Conservation (phyloP, 2,329 filamentous ascomycete species). For the Rutstroemia sp. region DNA sequence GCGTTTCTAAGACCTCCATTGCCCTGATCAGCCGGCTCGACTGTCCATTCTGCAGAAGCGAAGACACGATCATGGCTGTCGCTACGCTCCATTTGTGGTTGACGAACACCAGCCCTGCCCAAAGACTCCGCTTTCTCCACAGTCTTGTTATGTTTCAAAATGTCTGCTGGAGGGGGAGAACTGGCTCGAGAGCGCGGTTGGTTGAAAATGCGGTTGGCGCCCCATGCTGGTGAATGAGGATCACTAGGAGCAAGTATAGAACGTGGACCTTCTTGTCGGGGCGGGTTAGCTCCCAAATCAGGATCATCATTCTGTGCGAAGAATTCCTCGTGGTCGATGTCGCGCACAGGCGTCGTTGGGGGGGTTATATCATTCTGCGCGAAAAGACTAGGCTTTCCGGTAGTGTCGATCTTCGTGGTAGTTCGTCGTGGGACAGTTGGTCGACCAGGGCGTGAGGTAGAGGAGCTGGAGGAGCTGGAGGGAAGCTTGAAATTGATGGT, state of each 20-base stretch:
- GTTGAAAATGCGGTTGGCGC: constrained; percentile 32
- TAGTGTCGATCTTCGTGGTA: constrained; percentile 48
- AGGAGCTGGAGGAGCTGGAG: constrained; percentile 37
- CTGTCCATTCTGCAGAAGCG: constrained; percentile 71
- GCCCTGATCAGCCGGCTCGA: constrained; percentile 80
- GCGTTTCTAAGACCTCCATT: constrained; percentile 91
- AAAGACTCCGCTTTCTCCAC: constrained; percentile 51
- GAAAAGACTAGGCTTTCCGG: constrained; percentile 38
- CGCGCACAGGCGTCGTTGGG: constrained; percentile 29
- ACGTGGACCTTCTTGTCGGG: constrained; percentile 38
- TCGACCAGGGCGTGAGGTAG: constrained; percentile 12
- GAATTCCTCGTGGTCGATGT: constrained; percentile 36
- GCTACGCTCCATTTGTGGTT: constrained; percentile 48
- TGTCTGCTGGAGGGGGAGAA: constrained; percentile 66
- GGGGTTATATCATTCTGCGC: constrained; percentile 26
- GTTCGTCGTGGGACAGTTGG: constrained; percentile 26
- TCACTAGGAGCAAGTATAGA: constrained; percentile 61
- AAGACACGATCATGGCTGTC: constrained; percentile 64
- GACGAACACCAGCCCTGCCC: constrained; percentile 48
- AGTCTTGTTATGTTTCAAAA: constrained; percentile 59
- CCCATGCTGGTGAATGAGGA: constrained; percentile 71
- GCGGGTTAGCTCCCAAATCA: constrained; percentile 46
- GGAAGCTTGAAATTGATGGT: constrained; percentile 80
- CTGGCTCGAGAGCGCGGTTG: constrained; percentile 73
- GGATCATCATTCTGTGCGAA: constrained; percentile 51